phyloP scores from a whole-genome alignment of 495 filamentous ascomycete species.

The Penicillium roqueforti region DNA sequence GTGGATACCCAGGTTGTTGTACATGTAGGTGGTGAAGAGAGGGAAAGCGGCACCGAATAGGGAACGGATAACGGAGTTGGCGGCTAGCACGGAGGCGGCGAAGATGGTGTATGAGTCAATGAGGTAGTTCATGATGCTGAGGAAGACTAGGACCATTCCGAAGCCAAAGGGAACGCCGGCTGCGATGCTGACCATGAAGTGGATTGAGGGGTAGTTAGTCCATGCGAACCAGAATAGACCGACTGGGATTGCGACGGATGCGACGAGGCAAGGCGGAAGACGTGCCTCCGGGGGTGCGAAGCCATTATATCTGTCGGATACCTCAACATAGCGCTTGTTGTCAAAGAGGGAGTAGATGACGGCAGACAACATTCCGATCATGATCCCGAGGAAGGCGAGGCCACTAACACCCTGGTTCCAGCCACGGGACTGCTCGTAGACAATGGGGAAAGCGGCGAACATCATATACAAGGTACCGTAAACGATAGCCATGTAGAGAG shows the following conservation, averaged over 20 bases:
- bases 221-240: constrained; percentile 65
- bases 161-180: constrained; percentile 69
- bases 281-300: constrained; percentile 49
- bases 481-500: constrained; percentile 68
- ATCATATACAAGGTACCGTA: constrained; percentile 80
- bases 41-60: constrained; percentile 80
- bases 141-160: constrained; percentile 71
- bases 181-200: constrained; percentile 64
- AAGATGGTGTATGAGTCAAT: constrained; percentile 79
- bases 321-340: constrained; percentile 45
- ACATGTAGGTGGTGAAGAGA: constrained; percentile 78
- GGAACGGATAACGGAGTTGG: constrained; percentile 66
- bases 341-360: constrained; percentile 47
- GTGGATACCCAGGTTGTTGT: constrained; percentile 68
- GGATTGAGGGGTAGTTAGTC: constrained; percentile 64
- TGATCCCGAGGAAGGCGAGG: constrained; percentile 79
- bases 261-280: constrained; percentile 43
- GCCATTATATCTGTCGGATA: constrained; percentile 32
- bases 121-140: constrained; percentile 73
- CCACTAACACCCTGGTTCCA: constrained; percentile 71
- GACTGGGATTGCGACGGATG: constrained; percentile 40
- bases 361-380: constrained; percentile 71
- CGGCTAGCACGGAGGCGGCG: constrained; percentile 74
- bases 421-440: constrained; percentile 66
- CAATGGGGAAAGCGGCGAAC: constrained; percentile 78